Base-by-base conservation (phyloP, 164 flowering plant species). In the Tetracentron sinense region DNA sequence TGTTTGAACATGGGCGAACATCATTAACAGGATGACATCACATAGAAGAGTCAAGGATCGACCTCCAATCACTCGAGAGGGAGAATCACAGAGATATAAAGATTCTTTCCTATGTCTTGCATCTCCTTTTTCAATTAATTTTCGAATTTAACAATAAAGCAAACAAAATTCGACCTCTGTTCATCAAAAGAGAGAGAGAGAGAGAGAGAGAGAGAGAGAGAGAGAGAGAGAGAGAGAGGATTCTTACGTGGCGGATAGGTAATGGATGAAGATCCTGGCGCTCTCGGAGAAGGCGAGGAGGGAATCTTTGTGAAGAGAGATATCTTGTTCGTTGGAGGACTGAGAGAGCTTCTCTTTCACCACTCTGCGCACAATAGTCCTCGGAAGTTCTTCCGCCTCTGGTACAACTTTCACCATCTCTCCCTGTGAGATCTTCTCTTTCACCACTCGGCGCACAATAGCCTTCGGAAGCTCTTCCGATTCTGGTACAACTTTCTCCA, bases 241-340 rank as follows among this genome's bases (percentile, higher is more conserved):
- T 28, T 19, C 62, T 3, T 66, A 76, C 79, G 79, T 76, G 3
- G 79, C 79, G 20, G 79, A 81, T 48, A 87, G 80, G 69, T 85
- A 83, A 61, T 87, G 92, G 66, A 87, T 87, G 85, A 87, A 87
- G 66, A 87, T 74, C 19, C 89, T 85, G 15, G 84, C 83, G 63
- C 83, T 70, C 44, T 83, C 87, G 50, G 74, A 71, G 74, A 80
- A 80, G 29, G 81, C 79, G 46, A 67, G 63, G 42, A 80, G 71
- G 16, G 81, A 74, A 25, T 75, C 79, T 35, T 75, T 78, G 51
- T 74, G 69, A 46, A 77, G 33, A 30, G 23, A n/a, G 69, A 75
- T 21, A 7, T 78, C 78, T 25, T 57, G 75, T 10, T 49, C 79
- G 22, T 42, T 29, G 0, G 79, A 67, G 17, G 46, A 44, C 33